A percentile compares a stretch with the other conserved stretches of the same genome.
phyloP scores from a whole-genome alignment of 139 green algal species.

The Chlorella sp. region DNA sequence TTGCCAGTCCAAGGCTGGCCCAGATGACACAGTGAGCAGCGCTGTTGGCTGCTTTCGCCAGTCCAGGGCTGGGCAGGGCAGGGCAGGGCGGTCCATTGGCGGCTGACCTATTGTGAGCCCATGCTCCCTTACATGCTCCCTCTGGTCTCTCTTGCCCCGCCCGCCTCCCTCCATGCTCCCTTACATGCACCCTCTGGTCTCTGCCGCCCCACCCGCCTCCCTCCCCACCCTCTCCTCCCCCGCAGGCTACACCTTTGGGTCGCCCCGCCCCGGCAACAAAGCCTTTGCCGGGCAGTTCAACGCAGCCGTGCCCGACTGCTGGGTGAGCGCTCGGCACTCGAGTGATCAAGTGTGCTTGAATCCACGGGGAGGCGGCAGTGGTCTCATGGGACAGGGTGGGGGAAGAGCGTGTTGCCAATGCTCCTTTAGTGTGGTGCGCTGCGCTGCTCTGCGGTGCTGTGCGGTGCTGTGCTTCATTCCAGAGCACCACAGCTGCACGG shows the following conservation, averaged over 20 bases:
- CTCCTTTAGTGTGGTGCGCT: too few relatives aligned
- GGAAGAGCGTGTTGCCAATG: conserved; percentile 33
- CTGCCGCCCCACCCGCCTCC: background rate
- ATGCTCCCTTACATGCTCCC: background rate
- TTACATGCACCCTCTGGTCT: too few relatives aligned
- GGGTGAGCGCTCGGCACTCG: too few relatives aligned
- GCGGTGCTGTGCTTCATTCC: too few relatives aligned
- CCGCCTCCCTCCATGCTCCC: background rate
- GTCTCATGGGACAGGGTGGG: background rate
- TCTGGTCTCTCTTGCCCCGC: background rate
- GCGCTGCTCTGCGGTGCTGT: too few relatives aligned
- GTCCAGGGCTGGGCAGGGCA: background rate
- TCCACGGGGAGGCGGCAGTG: background rate
- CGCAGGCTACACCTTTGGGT: conserved; percentile 66
- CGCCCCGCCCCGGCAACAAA: conserved; percentile 69
- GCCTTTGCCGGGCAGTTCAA: conserved; percentile 62
- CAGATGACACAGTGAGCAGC: background rate
- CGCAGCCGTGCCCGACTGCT: conserved; percentile 60
- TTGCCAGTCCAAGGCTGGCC: background rate
- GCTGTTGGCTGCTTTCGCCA: too few relatives aligned
- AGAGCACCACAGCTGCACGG: too few relatives aligned
- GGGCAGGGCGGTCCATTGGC: too few relatives aligned
- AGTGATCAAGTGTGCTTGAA: too few relatives aligned
- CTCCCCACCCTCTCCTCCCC: background rate
- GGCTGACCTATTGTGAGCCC: too few relatives aligned